A percentile compares a stretch with the other conserved stretches of the same genome.
phyloP scores from a whole-genome alignment of 768 basidiomycete species.

The Lactarius psammicola region DNA sequence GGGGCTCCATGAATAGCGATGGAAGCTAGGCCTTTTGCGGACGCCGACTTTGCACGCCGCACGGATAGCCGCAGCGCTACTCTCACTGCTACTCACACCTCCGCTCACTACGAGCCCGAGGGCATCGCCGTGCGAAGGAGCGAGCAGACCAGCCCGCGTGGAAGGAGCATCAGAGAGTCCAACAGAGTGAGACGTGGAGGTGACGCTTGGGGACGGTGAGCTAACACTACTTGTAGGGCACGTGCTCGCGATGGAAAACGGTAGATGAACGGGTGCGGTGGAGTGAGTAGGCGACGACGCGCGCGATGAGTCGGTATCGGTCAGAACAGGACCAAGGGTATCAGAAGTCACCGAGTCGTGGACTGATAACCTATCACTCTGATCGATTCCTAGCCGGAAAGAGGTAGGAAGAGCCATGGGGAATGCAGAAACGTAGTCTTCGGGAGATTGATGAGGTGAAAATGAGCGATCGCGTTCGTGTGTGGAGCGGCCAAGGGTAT shows the following conservation, averaged over 20 bases:
- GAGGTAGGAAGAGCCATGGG: slow-evolving; percentile 53
- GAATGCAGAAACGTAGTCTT: slow-evolving; percentile 53
- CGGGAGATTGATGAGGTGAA: slow-evolving; percentile 37
- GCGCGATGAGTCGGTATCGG: slow-evolving; percentile 28
- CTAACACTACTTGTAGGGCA: slow-evolving; percentile 9
- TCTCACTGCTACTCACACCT: slow-evolving; percentile 25
- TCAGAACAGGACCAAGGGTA: slow-evolving; percentile 20
- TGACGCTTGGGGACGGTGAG: slow-evolving; percentile 17
- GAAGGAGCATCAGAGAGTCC: slow-evolving; percentile 22
- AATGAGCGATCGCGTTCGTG: slow-evolving; percentile 23
- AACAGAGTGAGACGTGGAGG: slow-evolving; percentile 15
- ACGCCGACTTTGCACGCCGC: slow-evolving; percentile 52
- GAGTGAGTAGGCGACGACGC: slow-evolving; percentile 27
- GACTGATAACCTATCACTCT: slow-evolving; percentile 31
- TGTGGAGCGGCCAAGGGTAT: slow-evolving; percentile 22
- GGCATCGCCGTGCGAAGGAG: slow-evolving; percentile 21
- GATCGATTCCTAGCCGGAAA: slow-evolving; percentile 34
- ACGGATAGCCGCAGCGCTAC: slow-evolving; percentile 46
- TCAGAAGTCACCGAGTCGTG: slow-evolving; percentile 21
- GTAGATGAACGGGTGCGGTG: slow-evolving; percentile 24
- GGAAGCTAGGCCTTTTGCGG: slow-evolving; percentile 46
- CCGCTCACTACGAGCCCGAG: slow-evolving; percentile 23
- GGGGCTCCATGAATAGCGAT: slow-evolving; percentile 52
- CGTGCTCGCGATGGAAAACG: slow-evolving; percentile 22
- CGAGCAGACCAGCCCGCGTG: slow-evolving; percentile 5